These are phyloP conservation scores for Sclerotiophoma versabilis DNA, from an alignment of 2,329 filamentous ascomycete species.

Conservation along the genomic window DNA sequence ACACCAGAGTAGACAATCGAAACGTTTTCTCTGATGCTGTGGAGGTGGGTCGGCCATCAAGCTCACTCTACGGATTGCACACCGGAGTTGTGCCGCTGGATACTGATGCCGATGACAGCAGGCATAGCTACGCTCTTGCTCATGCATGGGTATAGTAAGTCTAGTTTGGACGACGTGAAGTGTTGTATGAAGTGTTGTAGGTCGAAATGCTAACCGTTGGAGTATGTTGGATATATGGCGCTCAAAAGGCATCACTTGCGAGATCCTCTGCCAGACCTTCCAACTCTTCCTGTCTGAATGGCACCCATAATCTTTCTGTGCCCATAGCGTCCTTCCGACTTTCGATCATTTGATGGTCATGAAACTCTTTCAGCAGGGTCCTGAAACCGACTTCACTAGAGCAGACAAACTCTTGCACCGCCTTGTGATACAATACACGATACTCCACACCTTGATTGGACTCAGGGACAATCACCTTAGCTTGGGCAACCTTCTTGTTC, in stretches of 20 bases:
- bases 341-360: conserved; percentile 97
- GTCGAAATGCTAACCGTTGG: not conserved
- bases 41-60: too few species aligned
- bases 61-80: too few species aligned
- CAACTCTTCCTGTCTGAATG: conserved; percentile 86
- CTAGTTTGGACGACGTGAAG: too few species aligned
- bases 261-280: conserved; percentile 87
- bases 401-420: conserved; percentile 95
- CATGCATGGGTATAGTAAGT: too few species aligned
- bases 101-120: too few species aligned
- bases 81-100: too few species aligned
- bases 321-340: conserved; percentile 85
- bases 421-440: conserved; percentile 89
- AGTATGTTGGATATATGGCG: conserved; percentile 7
- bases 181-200: too few species aligned
- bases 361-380: conserved; percentile 93
- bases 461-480: conserved; percentile 38
- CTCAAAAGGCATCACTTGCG: conserved; percentile 39
- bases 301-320: conserved; percentile 83
- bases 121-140: too few species aligned
- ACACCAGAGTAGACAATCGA: too few species aligned
- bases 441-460: conserved; percentile 78
- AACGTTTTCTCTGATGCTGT: too few species aligned
- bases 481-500: conserved; percentile 35
- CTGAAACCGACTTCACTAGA: conserved; percentile 96